These are phyloP conservation scores for Vaccinium myrtillus DNA, from an alignment of 148 eudicot species.

Conservation along the genomic window DNA sequence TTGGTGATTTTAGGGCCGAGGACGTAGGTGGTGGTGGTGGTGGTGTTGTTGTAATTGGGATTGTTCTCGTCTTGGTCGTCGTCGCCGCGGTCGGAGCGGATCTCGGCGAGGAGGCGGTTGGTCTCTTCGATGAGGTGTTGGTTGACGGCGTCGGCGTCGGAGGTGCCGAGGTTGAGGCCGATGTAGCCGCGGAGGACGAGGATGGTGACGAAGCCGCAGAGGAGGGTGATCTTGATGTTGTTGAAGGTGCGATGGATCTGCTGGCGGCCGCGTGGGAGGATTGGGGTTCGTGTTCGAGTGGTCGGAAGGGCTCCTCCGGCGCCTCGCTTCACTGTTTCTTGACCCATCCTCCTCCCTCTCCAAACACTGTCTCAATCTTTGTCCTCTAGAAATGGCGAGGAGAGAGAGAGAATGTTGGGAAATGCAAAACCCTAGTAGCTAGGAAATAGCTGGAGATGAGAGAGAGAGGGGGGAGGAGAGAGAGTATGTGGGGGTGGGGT, in stretches of 20 bases:
- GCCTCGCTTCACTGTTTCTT: slow-evolving; percentile 34
- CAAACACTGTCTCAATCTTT: neutral
- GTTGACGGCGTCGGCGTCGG: slow-evolving; percentile 51
- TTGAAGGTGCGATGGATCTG: slow-evolving; percentile 62
- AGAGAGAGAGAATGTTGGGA: neutral
- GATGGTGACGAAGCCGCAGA: slow-evolving; percentile 83
- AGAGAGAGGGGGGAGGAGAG: neutral
- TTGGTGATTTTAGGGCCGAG: slow-evolving; percentile 55
- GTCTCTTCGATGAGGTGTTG: slow-evolving; percentile 60
- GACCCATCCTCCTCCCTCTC: slow-evolving; percentile 34
- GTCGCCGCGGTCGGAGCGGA: slow-evolving; percentile 62
- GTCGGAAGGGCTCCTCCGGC: slow-evolving; percentile 28
- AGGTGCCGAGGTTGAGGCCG: slow-evolving; percentile 53
- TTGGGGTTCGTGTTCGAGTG: neutral
- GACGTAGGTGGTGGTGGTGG: slow-evolving; percentile 26
- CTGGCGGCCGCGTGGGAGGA: slow-evolving; percentile 42
- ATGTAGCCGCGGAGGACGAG: slow-evolving; percentile 88
- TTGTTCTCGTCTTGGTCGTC: slow-evolving; percentile 21
- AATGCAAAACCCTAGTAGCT: neutral
- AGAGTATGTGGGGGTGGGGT: neutral
- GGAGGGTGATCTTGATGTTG: slow-evolving; percentile 77
- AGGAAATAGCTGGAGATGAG: neutral
- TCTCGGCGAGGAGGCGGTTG: slow-evolving; percentile 68
- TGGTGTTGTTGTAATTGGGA: slow-evolving; percentile 23
- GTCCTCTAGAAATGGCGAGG: neutral